Conservation (phyloP, 306 rosid genomes). For the Pyrus pyrifolia region DNA sequence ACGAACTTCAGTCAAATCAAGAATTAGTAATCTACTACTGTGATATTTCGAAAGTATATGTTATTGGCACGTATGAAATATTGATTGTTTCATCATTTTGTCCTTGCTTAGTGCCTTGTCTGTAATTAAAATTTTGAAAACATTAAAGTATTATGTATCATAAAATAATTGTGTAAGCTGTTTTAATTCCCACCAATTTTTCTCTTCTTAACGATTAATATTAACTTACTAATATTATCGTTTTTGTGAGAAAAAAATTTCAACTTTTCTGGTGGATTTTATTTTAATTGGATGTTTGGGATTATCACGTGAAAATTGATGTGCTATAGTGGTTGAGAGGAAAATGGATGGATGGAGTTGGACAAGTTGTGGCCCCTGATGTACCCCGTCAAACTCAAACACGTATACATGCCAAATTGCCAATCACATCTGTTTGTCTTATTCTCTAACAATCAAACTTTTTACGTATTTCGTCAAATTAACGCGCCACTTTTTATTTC, state of each 20-base stretch:
- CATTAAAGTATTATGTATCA: background rate
- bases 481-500: background rate
- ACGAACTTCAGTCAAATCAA: background rate
- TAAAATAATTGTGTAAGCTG: background rate
- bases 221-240: too few relatives aligned
- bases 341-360: too few relatives aligned
- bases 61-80: background rate
- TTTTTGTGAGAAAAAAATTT: background rate
- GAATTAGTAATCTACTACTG: too few relatives aligned
- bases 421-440: conserved; percentile 1
- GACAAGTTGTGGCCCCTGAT: too few relatives aligned
- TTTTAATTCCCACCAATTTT: too few relatives aligned
- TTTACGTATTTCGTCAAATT: background rate
- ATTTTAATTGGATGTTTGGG: background rate
- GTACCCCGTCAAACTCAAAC: background rate
- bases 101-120: background rate
- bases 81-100: background rate
- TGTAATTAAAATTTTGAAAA: background rate
- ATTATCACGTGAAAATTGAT: background rate
- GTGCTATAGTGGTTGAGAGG: too few relatives aligned
- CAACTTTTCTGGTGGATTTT: background rate
- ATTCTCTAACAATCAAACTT: background rate
- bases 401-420: background rate
- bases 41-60: background rate
- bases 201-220: too few relatives aligned